These are phyloP conservation scores for Paecilomyces sp. DNA, from an alignment of 2,329 filamentous ascomycete genomes.

Conservation along the genomic window DNA sequence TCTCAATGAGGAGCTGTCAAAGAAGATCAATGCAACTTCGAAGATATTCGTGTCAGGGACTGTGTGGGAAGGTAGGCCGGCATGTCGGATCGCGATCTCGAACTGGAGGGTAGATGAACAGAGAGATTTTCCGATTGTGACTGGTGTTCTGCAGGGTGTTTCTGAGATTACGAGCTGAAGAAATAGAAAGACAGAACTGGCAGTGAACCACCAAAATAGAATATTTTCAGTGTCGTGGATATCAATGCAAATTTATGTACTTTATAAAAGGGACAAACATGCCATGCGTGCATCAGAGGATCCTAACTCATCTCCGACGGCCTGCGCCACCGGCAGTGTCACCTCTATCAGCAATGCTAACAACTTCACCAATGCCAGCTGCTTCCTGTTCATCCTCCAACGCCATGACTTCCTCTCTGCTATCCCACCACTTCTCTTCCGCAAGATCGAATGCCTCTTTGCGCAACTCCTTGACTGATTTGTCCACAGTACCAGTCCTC, in stretches of 20 bases:
- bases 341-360: constrained; percentile 71
- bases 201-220: no score
- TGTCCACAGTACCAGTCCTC: constrained; percentile 49
- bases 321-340: constrained; percentile 42
- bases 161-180: background rate
- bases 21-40: constrained; percentile 64
- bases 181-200: background rate
- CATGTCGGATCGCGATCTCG: constrained; percentile 75
- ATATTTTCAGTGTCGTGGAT: background rate
- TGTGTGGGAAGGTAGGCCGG: constrained; percentile 64
- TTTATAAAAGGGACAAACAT: background rate
- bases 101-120: constrained; percentile 73
- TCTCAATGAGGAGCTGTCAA: constrained; percentile 61
- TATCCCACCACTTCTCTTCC: constrained; percentile 99
- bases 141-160: constrained; percentile 52
- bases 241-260: background rate
- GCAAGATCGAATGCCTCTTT: constrained; percentile 83
- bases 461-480: constrained; percentile 84
- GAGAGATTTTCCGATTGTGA: constrained; percentile 60
- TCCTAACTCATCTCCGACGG: constrained; percentile 32
- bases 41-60: constrained; percentile 81
- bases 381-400: constrained; percentile 95
- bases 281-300: background rate
- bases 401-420: constrained; percentile 81
- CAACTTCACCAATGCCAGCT: constrained; percentile 88